Conservation (phyloP, 345 rosid species). For the Gossypium mustelinum region DNA sequence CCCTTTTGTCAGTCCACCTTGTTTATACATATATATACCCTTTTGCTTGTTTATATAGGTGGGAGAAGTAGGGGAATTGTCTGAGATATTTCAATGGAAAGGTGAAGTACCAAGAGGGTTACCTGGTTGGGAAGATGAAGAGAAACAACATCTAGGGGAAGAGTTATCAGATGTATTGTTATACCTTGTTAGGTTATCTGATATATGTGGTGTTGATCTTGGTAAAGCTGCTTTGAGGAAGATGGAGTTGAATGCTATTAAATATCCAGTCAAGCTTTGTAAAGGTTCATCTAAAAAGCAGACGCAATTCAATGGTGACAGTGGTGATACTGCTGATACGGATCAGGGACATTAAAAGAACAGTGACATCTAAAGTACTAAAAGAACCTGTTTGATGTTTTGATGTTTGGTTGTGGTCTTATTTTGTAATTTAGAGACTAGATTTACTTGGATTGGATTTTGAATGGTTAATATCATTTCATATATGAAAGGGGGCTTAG, state of each 20-base stretch:
- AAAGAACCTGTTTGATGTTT: not conserved
- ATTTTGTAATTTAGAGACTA: not conserved
- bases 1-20: not conserved
- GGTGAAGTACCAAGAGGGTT: constrained; percentile 63
- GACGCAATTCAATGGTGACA: not conserved
- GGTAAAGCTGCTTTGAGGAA: constrained; percentile 29
- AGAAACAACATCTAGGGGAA: constrained; percentile 54
- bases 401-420: not conserved
- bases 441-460: not conserved
- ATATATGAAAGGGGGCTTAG: not conserved
- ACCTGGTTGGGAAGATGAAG: constrained; percentile 46
- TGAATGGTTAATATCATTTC: not conserved
- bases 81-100: constrained; percentile 65
- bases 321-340: not conserved
- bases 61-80: constrained; percentile 67
- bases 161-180: constrained; percentile 64
- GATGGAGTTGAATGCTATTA: constrained; percentile 16
- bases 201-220: constrained; percentile 62
- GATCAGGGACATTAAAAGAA: not conserved
- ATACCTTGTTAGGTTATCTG: constrained; percentile 50
- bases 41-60: constrained; percentile 31
- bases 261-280: constrained; percentile 18
- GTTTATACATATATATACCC: not conserved
- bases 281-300: constrained; percentile 16
- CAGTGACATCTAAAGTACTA: not conserved